Percentiles rank a stretch among this genome's conserved stretches.
phyloP scores from a whole-genome alignment of 441 rosid species.

The Erysimum cheiri region DNA sequence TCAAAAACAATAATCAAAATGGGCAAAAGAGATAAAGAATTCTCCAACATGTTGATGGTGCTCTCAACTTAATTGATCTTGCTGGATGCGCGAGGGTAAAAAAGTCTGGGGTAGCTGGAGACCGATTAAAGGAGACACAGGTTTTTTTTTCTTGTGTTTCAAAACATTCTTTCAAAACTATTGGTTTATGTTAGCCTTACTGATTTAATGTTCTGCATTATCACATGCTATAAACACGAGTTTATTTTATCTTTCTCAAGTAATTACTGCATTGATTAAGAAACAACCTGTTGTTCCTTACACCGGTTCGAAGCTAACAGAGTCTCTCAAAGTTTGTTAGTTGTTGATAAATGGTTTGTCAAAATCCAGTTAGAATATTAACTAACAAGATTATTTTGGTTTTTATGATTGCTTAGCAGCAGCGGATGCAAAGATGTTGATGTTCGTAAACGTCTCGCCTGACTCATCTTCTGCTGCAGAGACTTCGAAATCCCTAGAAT shows the following conservation, averaged over 20 bases:
- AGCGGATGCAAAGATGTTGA: conserved; percentile 85
- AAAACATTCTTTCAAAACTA: background rate
- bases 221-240: conserved; percentile 91
- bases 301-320: conserved; percentile 84
- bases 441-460: conserved; percentile 90
- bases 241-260: background rate
- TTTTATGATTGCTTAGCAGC: conserved; percentile 64
- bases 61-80: conserved; percentile 87
- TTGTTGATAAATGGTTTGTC: background rate
- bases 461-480: conserved; percentile 78
- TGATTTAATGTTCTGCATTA: conserved; percentile 3
- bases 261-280: conserved; percentile 61
- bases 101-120: conserved; percentile 90
- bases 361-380: no score
- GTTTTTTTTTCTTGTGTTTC: conserved; percentile 50
- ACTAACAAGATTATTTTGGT: no score
- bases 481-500: conserved; percentile 87
- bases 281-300: conserved; percentile 94
- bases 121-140: conserved; percentile 91
- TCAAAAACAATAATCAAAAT: no score
- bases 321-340: conserved; percentile 77
- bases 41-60: conserved; percentile 96
- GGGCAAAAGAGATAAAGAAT: no score
- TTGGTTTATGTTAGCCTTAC: background rate
- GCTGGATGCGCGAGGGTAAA: conserved; percentile 96